Conservation (phyloP, 257 asterid genomes). For the Solanum paucissectum region DNA sequence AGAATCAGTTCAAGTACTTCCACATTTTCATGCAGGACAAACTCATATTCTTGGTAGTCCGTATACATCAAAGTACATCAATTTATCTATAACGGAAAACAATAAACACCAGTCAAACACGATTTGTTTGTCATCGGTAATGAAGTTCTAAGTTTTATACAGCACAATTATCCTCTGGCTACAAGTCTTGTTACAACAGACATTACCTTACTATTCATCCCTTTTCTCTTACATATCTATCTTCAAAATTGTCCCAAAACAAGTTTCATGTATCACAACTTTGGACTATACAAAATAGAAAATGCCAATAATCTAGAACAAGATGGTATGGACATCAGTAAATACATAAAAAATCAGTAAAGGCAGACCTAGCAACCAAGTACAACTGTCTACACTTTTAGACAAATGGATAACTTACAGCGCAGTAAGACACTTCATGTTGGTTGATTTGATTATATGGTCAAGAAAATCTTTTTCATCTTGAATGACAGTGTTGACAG, state of each 20-base stretch:
- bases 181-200: not conserved
- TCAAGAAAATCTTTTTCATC: constrained; percentile 89
- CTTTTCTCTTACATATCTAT: not conserved
- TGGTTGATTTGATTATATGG: constrained; percentile 91
- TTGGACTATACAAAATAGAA: not conserved
- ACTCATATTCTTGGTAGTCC: not conserved
- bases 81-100: not conserved
- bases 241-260: not conserved
- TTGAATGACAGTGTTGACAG: constrained; percentile 82
- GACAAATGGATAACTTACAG: constrained; percentile 36
- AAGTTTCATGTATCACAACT: not conserved
- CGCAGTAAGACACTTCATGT: constrained; percentile 93
- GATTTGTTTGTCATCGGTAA: not conserved
- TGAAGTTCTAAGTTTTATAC: not conserved
- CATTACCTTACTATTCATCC: not conserved
- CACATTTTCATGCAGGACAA: not conserved
- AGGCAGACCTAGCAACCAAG: not conserved
- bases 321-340: not conserved
- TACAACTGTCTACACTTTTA: not conserved
- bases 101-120: not conserved
- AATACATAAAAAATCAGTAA: not conserved
- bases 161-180: not conserved
- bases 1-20: not conserved
- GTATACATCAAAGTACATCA: not conserved
- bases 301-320: not conserved